A percentile compares a stretch with the other conserved stretches of the same genome.
Conservation (phyloP, 352 stramenopile genomes). For the Phytophthora citricola region DNA sequence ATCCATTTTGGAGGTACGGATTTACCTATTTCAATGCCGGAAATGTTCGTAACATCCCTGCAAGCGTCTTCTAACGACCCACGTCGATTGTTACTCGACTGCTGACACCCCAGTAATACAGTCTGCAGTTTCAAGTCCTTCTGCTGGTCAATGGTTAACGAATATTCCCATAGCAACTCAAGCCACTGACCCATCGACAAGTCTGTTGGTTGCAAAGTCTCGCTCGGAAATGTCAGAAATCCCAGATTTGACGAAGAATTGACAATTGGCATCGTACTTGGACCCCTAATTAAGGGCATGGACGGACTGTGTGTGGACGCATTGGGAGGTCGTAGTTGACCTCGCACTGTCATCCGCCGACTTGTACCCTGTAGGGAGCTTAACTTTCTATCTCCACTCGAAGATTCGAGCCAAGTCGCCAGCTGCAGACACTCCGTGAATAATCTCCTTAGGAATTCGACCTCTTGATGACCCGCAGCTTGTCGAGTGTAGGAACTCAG, state of each 20-base stretch:
- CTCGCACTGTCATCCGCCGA: slow-evolving; percentile 23
- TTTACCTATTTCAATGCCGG: background rate
- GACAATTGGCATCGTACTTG: background rate
- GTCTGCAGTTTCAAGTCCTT: slow-evolving; percentile 28
- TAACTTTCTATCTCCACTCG: too few species aligned
- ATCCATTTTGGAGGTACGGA: slow-evolving; percentile 21
- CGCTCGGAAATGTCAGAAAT: slow-evolving; percentile 33
- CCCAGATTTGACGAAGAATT: slow-evolving; percentile 10
- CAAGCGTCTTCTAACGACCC: slow-evolving; percentile 18
- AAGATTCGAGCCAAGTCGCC: too few species aligned
- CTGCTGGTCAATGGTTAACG: slow-evolving; percentile 15
- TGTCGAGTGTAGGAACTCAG: slow-evolving; percentile 32
- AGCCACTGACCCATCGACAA: slow-evolving; percentile 42
- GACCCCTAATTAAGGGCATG: slow-evolving; percentile 1
- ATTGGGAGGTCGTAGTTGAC: background rate
- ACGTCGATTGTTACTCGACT: slow-evolving; percentile 8
- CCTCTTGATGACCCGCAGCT: slow-evolving; percentile 20
- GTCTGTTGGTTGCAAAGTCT: slow-evolving; percentile 13
- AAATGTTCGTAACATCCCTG: slow-evolving; percentile 4
- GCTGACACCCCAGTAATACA: slow-evolving; percentile 19
- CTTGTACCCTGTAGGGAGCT: background rate
- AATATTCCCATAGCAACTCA: slow-evolving; percentile 43
- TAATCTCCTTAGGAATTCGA: slow-evolving; percentile 21
- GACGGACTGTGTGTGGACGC: background rate
- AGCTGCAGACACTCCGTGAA: slow-evolving; percentile 35